Conservation (phyloP, 331 rosid genomes). For the Rosa hybrid region DNA sequence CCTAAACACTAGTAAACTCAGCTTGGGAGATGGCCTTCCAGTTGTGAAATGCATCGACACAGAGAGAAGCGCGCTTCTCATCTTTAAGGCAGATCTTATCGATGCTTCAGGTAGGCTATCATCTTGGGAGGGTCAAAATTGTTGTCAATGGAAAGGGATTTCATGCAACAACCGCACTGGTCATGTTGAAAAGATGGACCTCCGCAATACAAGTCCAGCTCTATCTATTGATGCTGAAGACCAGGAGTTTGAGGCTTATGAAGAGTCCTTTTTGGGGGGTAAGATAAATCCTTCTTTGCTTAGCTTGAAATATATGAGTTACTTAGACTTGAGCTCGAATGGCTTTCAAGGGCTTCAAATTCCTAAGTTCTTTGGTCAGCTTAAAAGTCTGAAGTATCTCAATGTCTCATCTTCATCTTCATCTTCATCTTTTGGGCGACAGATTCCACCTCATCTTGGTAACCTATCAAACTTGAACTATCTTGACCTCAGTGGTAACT, state of each 20-base stretch:
- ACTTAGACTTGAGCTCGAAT: neutral
- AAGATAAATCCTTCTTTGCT: neutral
- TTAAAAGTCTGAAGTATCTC: neutral
- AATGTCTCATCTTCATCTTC: neutral
- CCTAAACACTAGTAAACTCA: neutral
- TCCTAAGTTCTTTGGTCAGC: neutral
- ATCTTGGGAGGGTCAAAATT: neutral
- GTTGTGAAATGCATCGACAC: neutral
- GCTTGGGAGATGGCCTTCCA: neutral
- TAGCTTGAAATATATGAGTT: neutral
- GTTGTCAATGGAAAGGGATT: slow-evolving; percentile 13
- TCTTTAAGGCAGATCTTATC: neutral
- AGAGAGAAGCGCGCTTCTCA: neutral
- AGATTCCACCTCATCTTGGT: neutral
- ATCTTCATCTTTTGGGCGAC: neutral
- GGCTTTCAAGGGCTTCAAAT: neutral
- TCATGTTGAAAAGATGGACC: neutral
- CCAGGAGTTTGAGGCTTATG: neutral
- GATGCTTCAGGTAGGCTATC: neutral
- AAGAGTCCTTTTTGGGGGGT: neutral
- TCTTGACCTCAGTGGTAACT: neutral
- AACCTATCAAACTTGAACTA: neutral
- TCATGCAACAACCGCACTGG: slow-evolving; percentile 5
- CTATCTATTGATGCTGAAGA: neutral
- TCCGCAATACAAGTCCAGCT: neutral